phyloP scores from a whole-genome alignment of 2,329 filamentous ascomycete species.

The Cordyceps farinosa region DNA sequence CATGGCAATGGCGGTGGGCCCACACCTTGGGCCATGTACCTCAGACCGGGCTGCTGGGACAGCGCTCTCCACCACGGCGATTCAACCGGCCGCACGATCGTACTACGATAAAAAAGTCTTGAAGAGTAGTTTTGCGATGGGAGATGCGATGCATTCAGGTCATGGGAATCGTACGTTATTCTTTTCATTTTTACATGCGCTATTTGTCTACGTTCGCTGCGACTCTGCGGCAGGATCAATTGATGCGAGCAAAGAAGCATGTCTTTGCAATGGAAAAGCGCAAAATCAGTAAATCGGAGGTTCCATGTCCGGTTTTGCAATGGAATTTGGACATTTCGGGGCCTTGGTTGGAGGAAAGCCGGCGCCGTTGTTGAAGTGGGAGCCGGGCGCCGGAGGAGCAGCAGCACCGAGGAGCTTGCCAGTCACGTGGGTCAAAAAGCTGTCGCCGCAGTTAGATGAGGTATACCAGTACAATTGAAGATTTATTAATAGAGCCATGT shows the following conservation, averaged over 20 bases:
- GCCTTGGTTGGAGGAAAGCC: neutral
- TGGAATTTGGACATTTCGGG: neutral
- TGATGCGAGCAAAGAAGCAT: neutral
- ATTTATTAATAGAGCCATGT: too few species aligned
- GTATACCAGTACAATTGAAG: too few species aligned
- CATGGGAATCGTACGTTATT: neutral
- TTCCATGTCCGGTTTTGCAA: neutral
- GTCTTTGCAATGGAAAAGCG: neutral
- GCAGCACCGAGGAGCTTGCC: neutral
- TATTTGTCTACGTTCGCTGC: neutral
- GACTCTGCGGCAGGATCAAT: neutral
- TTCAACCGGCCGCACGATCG: neutral
- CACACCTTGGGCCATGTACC: conserved; percentile 4
- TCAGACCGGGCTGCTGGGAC: neutral
- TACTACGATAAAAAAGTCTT: neutral
- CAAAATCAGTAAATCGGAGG: neutral
- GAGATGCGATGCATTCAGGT: neutral
- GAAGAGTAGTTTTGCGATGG: neutral
- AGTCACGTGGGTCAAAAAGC: too few species aligned
- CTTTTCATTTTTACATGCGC: neutral
- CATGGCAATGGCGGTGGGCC: conserved; percentile 1
- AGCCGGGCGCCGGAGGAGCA: conserved; percentile 6
- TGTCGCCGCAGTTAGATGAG: too few species aligned
- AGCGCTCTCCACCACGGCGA: conserved; percentile 10
- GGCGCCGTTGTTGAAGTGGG: conserved; percentile 14